Conservation (phyloP, 2,329 filamentous ascomycete species). For the Epicoccum nigrum region DNA sequence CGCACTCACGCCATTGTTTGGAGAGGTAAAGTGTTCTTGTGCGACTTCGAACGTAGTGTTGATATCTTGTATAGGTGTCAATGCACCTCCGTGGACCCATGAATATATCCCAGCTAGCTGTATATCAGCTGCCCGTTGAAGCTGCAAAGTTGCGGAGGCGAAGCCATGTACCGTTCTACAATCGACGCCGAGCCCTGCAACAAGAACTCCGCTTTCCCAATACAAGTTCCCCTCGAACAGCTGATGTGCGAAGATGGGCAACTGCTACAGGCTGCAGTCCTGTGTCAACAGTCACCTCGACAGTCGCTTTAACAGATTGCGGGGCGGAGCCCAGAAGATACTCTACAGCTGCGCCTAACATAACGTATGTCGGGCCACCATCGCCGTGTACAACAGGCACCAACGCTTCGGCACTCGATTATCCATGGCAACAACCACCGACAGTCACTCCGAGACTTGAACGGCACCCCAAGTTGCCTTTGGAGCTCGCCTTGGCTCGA, state of each 20-base stretch:
- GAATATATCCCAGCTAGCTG: constrained; percentile 69
- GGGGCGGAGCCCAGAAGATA: background rate
- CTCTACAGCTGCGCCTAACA: background rate
- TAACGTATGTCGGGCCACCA: constrained; percentile 11
- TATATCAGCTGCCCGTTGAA: constrained; percentile 61
- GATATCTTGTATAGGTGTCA: constrained; percentile 63
- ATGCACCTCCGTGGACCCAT: constrained; percentile 75
- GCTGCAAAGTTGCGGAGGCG: constrained; percentile 23
- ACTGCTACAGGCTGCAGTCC: constrained; percentile 12
- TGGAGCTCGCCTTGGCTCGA: background rate
- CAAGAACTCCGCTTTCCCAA: background rate
- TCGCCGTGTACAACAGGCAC: constrained; percentile 10
- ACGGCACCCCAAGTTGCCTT: background rate
- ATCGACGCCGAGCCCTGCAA: constrained; percentile 16
- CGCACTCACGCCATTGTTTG: constrained; percentile 69
- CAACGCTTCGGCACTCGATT: background rate
- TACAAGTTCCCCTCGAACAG: background rate
- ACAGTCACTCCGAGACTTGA: background rate
- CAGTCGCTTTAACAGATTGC: constrained; percentile 19
- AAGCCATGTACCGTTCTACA: constrained; percentile 27
- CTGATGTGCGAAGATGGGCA: constrained; percentile 11
- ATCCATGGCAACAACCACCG: constrained; percentile 1
- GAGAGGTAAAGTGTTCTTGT: constrained; percentile 61
- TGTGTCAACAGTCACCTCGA: constrained; percentile 19
- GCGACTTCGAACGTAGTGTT: constrained; percentile 2